Percentiles rank a stretch among this genome's conserved stretches.
Conservation (phyloP, 2,329 filamentous ascomycete genomes). For the Fusarium cicatricum region DNA sequence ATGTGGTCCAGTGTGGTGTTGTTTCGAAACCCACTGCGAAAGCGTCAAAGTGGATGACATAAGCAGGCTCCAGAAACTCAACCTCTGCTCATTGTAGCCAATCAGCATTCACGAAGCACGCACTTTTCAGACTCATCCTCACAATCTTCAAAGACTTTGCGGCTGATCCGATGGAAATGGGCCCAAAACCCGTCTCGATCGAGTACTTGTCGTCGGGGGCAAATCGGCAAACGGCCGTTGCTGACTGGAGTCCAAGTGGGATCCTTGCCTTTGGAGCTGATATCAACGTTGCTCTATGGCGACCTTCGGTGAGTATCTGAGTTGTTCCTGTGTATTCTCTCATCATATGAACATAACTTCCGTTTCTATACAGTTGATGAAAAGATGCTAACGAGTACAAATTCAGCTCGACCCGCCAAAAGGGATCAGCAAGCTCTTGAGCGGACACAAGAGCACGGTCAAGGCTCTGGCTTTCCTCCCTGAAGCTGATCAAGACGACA, state of each 20-base stretch:
- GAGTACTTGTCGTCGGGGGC: slow-evolving; percentile 79
- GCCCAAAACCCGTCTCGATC: slow-evolving; percentile 46
- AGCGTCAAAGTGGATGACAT: slow-evolving; percentile 32
- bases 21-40: slow-evolving; percentile 20
- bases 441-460: slow-evolving; percentile 80
- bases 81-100: slow-evolving; percentile 41
- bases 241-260: slow-evolving; percentile 83
- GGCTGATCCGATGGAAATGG: slow-evolving; percentile 39
- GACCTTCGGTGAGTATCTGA: slow-evolving; percentile 69
- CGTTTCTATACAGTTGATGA: not conserved
- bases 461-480: slow-evolving; percentile 85
- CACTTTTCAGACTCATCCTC: slow-evolving; percentile 48
- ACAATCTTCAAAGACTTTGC: slow-evolving; percentile 12
- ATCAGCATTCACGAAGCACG: slow-evolving; percentile 46
- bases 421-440: slow-evolving; percentile 74
- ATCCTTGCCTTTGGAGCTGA: slow-evolving; percentile 89
- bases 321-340: slow-evolving; percentile 15
- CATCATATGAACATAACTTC: slow-evolving; percentile 15
- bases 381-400: slow-evolving; percentile 3
- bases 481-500: slow-evolving; percentile 51
- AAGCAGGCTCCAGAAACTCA: slow-evolving; percentile 36
- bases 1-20: slow-evolving; percentile 4
- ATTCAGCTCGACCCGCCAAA: slow-evolving; percentile 48
- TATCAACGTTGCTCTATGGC: slow-evolving; percentile 89
- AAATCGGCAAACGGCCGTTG: slow-evolving; percentile 87